A percentile compares a stretch with the other conserved stretches of the same genome.
phyloP scores from a whole-genome alignment of 352 stramenopile species.

The Phytophthora macrochlamydospora region DNA sequence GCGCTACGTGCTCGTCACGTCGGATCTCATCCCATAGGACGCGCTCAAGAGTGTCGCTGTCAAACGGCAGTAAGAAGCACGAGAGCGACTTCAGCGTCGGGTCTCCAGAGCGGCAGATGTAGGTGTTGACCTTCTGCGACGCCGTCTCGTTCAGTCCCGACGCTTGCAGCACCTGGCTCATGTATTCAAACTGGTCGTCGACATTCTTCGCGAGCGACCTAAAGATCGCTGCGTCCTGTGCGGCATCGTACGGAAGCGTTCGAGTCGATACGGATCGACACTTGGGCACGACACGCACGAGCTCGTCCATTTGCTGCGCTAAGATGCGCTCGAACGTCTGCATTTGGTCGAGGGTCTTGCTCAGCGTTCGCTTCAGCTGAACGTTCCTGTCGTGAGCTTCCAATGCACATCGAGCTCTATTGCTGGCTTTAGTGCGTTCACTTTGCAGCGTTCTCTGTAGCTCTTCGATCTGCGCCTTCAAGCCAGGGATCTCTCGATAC shows the following conservation, averaged over 20 bases:
- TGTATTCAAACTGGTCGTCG: slow-evolving; percentile 12
- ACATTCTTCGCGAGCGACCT: slow-evolving; percentile 1
- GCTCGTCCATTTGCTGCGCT: neutral
- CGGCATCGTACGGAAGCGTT: slow-evolving; percentile 5
- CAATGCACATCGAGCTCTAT: neutral
- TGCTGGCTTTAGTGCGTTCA: neutral
- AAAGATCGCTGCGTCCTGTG: slow-evolving; percentile 5
- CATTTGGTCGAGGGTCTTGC: neutral
- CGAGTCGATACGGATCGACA: neutral
- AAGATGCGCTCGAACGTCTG: slow-evolving; percentile 1
- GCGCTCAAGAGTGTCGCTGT: slow-evolving; percentile 1
- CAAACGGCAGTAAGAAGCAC: slow-evolving; percentile 6
- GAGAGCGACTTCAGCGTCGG: slow-evolving; percentile 4
- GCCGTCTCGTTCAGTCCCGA: slow-evolving; percentile 5
- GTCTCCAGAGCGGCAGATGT: slow-evolving; percentile 1
- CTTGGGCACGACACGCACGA: neutral
- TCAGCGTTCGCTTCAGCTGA: slow-evolving; percentile 2
- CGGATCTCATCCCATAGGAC: slow-evolving; percentile 6
- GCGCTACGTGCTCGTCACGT: neutral
- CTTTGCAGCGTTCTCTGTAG: slow-evolving; percentile 3
- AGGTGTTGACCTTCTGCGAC: slow-evolving; percentile 8
- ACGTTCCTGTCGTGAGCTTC: neutral
- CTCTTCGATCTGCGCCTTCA: slow-evolving; percentile 4
- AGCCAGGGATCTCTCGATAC: slow-evolving; percentile 8
- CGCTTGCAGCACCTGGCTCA: slow-evolving; percentile 1